These are phyloP conservation scores for Fomitopsis pinicola DNA, from an alignment of 1,284 basidiomycete species.

Conservation along the genomic window DNA sequence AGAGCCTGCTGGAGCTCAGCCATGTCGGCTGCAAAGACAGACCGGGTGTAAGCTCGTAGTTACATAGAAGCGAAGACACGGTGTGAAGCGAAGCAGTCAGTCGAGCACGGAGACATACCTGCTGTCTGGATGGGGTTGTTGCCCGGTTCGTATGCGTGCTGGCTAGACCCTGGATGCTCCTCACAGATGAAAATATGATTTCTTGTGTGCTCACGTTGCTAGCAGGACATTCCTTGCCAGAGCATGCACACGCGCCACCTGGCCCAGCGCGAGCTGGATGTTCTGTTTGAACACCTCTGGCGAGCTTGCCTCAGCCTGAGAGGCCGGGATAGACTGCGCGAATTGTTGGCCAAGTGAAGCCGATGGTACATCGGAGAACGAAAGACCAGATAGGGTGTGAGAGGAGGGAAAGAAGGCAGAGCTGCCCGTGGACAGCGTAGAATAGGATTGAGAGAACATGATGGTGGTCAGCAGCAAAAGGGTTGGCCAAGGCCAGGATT, in stretches of 20 bases:
- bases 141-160: slow-evolving; percentile 49
- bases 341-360: background rate
- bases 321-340: background rate
- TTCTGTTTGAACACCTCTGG: slow-evolving; percentile 53
- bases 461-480: too few relatives aligned
- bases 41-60: background rate
- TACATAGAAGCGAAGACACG: background rate
- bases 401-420: background rate
- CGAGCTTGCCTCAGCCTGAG: slow-evolving; percentile 51
- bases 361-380: background rate
- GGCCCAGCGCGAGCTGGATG: slow-evolving; percentile 40
- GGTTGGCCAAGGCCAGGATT: too few relatives aligned
- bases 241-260: slow-evolving; percentile 39
- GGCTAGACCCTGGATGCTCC: slow-evolving; percentile 25
- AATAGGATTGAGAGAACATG: background rate
- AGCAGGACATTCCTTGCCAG: slow-evolving; percentile 41
- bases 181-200: too few relatives aligned
- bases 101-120: slow-evolving; percentile 28
- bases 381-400: background rate
- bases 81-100: background rate
- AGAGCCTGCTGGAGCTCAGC: slow-evolving; percentile 42
- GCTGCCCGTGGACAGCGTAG: background rate
- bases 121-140: slow-evolving; percentile 44
- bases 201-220: slow-evolving; percentile 40
- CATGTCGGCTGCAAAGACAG: slow-evolving; percentile 34